phyloP scores from a whole-genome alignment of 192 early-diverging fungal species.

The Kickxella alabastrina region DNA sequence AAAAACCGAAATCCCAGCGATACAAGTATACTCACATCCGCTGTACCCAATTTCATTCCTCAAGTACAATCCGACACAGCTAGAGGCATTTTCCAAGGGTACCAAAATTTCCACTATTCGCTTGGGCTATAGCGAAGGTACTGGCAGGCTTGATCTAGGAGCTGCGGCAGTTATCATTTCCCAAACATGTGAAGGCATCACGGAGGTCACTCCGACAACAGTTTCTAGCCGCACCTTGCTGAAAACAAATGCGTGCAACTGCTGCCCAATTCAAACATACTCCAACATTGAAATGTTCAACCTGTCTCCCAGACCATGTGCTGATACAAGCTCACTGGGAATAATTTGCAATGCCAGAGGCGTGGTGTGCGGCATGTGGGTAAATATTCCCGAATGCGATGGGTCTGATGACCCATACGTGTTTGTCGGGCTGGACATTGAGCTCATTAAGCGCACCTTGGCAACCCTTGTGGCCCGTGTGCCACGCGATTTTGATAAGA shows the following conservation, averaged over 20 bases:
- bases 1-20: neutral
- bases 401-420: neutral
- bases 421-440: constrained; percentile 16
- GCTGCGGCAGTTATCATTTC: neutral
- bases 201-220: neutral
- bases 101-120: too few species aligned
- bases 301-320: neutral
- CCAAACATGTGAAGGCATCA: neutral
- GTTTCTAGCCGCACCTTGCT: neutral
- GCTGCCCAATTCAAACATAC: neutral
- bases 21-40: constrained; percentile 1
- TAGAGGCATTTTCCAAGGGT: too few species aligned
- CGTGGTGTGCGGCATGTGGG: neutral
- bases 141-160: neutral
- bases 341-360: neutral
- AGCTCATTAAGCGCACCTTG: constrained; percentile 3
- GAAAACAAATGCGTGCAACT: neutral
- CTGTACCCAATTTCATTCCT: constrained; percentile 3
- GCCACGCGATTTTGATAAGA: neutral
- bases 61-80: constrained; percentile 6
- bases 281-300: neutral
- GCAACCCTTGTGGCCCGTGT: constrained; percentile 7
- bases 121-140: neutral
- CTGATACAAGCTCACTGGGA: neutral
- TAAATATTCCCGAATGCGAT: neutral